phyloP scores from a whole-genome alignment of 2,329 filamentous ascomycete genomes.

The Botrytis deweyae region DNA sequence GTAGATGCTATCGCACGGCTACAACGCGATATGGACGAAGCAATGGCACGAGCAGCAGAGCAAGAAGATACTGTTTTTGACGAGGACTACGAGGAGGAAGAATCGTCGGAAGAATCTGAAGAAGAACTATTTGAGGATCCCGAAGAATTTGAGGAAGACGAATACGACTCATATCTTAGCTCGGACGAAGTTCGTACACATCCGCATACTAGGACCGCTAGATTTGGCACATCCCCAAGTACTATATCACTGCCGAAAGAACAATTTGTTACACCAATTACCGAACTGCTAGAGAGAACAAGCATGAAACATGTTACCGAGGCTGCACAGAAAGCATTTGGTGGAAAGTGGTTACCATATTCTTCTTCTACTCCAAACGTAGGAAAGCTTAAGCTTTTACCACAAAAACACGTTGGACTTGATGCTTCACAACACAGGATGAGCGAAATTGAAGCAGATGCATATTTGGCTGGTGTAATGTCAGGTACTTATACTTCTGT shows the following conservation, averaged over 20 bases:
- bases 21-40: constrained; percentile 37
- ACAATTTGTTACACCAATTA: constrained; percentile 69
- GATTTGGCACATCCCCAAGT: constrained; percentile 69
- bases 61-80: constrained; percentile 29
- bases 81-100: constrained; percentile 28
- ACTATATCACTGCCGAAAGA: constrained; percentile 73
- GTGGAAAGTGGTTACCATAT: constrained; percentile 71
- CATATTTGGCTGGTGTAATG: constrained; percentile 66
- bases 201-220: constrained; percentile 70
- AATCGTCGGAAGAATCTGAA: constrained; percentile 27
- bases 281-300: constrained; percentile 63
- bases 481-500: constrained; percentile 70
- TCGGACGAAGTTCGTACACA: constrained; percentile 60
- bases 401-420: constrained; percentile 65
- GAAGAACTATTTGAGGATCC: constrained; percentile 35
- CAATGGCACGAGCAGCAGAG: constrained; percentile 34
- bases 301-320: constrained; percentile 73
- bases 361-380: constrained; percentile 67
- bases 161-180: constrained; percentile 34
- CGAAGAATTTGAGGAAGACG: constrained; percentile 29
- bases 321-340: constrained; percentile 72
- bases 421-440: constrained; percentile 64
- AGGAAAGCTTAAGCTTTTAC: constrained; percentile 51
- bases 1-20: constrained; percentile 37
- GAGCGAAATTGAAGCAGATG: constrained; percentile 73